A percentile compares a stretch with the other conserved stretches of the same genome.
Conservation (phyloP, 352 stramenopile species). For the Globisporangium cederbergense region DNA sequence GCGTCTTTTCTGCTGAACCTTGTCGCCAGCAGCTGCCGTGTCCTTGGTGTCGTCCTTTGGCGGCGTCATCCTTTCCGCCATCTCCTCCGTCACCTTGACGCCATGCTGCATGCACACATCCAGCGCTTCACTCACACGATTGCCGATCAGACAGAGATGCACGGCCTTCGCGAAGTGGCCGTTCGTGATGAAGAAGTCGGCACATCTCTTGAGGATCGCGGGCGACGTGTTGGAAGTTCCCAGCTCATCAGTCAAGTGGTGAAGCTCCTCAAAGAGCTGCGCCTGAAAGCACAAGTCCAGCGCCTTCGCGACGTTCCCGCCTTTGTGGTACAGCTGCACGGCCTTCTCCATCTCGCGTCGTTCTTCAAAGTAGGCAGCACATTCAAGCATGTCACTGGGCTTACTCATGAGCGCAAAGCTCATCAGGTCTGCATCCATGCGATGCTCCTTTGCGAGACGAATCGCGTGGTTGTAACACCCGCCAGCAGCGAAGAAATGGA, state of each 20-base stretch:
- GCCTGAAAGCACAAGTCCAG: conserved; percentile 92
- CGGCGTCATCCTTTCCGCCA: conserved; percentile 91
- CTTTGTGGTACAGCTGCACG: conserved; percentile 92
- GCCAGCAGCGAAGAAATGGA: conserved; percentile 89
- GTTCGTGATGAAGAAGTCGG: conserved; percentile 92
- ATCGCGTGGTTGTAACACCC: conserved; percentile 94
- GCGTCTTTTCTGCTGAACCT: conserved; percentile 49
- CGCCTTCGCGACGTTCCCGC: conserved; percentile 88
- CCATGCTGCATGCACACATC: conserved; percentile 89
- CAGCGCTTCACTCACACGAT: conserved; percentile 73
- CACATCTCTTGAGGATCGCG: conserved; percentile 87
- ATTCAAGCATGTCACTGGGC: conserved; percentile 85
- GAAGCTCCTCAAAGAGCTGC: conserved; percentile 84
- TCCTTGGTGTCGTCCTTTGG: conserved; percentile 61
- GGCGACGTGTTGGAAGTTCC: conserved; percentile 60
- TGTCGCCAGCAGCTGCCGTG: conserved; percentile 21
- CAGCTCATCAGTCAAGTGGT: conserved; percentile 84
- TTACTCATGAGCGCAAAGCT: conserved; percentile 89
- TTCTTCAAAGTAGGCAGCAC: conserved; percentile 89
- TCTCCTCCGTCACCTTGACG: conserved; percentile 89
- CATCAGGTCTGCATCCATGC: conserved; percentile 90
- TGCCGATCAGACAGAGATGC: conserved; percentile 79
- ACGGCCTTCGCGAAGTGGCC: conserved; percentile 91
- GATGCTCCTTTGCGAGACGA: conserved; percentile 86
- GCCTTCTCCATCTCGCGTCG: conserved; percentile 93